Conservation (phyloP, 2,329 filamentous ascomycete genomes). For the Fusarium sp. region DNA sequence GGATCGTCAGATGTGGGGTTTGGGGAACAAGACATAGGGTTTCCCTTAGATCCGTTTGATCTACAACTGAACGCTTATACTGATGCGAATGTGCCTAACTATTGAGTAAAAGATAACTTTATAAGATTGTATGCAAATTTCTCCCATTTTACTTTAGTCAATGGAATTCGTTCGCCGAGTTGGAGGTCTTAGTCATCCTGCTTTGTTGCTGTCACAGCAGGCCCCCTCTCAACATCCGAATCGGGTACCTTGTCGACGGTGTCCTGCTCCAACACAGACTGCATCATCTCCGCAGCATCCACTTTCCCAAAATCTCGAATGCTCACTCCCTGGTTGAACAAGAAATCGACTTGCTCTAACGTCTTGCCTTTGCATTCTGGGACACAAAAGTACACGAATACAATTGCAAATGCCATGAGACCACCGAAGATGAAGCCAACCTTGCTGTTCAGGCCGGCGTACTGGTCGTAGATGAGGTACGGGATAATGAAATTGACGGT, state of each 20-base stretch:
- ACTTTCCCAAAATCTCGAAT: conserved; percentile 37
- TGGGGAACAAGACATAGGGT: conserved; percentile 10
- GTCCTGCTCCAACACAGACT: too few relatives aligned
- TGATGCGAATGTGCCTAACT: conserved; percentile 8
- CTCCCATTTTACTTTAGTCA: too few relatives aligned
- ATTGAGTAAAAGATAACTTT: too few relatives aligned
- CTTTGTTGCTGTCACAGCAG: too few relatives aligned
- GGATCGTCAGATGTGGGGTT: conserved; percentile 11
- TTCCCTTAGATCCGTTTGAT: conserved; percentile 38
- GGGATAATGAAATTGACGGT: conserved; percentile 42
- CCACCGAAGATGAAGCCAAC: conserved; percentile 44
- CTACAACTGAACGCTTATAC: conserved; percentile 39
- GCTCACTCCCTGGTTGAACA: conserved; percentile 36
- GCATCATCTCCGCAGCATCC: conserved; percentile 33
- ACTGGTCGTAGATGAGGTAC: conserved; percentile 39
- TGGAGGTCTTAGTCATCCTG: too few relatives aligned
- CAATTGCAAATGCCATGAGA: neutral
- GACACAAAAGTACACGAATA: conserved; percentile 38
- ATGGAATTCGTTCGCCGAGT: too few relatives aligned
- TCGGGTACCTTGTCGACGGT: too few relatives aligned
- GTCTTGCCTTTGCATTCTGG: conserved; percentile 43
- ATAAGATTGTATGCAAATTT: too few relatives aligned
- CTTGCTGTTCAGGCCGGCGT: conserved; percentile 35
- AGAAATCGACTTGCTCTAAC: conserved; percentile 36
- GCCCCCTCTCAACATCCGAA: too few relatives aligned